Conservation (phyloP, 441 rosid genomes). For the Isatis lusitanica region DNA sequence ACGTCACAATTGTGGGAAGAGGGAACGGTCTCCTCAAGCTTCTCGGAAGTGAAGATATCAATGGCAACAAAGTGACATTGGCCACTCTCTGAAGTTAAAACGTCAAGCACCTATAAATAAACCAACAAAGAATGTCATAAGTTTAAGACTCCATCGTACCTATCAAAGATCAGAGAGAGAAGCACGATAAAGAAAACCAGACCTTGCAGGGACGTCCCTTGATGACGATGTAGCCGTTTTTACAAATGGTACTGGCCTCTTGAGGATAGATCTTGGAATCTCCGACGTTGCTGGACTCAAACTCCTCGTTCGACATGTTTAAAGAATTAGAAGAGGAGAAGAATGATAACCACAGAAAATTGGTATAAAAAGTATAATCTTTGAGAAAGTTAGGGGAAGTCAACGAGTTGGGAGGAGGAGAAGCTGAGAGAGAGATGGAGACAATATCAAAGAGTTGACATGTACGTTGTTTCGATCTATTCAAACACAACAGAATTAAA, state of each 20-base stretch:
- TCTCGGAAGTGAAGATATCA: constrained; percentile 89
- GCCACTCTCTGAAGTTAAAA: constrained; percentile 92
- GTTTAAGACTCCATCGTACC: no score
- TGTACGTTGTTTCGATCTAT: no score
- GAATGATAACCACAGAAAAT: no score
- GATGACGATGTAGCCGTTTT: constrained; percentile 80
- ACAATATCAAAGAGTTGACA: no score
- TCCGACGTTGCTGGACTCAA: constrained; percentile 53
- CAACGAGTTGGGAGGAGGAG: no score
- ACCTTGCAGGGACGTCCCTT: constrained; percentile 87
- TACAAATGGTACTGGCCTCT: constrained; percentile 84
- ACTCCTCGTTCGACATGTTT: constrained; percentile 88
- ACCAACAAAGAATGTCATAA: constrained; percentile 28
- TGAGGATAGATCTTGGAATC: constrained; percentile 53
- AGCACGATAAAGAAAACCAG: background rate
- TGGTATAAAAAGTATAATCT: no score
- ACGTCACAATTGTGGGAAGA: constrained; percentile 96
- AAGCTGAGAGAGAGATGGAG: no score
- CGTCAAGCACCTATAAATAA: constrained; percentile 79
- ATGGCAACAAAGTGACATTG: constrained; percentile 94
- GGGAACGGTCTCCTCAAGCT: constrained; percentile 94
- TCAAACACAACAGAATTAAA: no score
- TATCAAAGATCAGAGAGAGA: background rate
- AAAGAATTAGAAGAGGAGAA: no score
- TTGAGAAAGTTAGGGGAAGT: no score